phyloP scores from a whole-genome alignment of 148 eudicot genomes.

The Fagopyrum esculentum region DNA sequence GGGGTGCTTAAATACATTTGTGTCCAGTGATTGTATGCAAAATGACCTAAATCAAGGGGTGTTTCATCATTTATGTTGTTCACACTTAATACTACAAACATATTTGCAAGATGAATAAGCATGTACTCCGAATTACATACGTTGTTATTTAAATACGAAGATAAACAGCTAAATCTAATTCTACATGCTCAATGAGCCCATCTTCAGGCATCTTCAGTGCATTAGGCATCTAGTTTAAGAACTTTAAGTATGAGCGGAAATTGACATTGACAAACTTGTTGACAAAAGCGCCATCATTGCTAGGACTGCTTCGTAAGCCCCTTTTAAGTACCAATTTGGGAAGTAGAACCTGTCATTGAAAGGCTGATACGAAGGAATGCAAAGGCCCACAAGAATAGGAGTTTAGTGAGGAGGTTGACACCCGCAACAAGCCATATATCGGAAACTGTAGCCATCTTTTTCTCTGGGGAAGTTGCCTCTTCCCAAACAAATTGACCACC shows the following conservation, averaged over 20 bases:
- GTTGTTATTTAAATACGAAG: constrained; percentile 85
- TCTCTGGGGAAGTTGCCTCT: constrained; percentile 13
- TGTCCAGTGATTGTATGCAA: neutral
- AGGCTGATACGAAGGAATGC: constrained; percentile 89
- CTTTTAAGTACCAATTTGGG: constrained; percentile 90
- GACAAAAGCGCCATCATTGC: constrained; percentile 52
- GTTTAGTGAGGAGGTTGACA: constrained; percentile 59
- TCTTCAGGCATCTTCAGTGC: constrained; percentile 89
- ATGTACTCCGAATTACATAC: constrained; percentile 26
- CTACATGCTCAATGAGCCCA: constrained; percentile 94
- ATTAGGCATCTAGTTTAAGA: constrained; percentile 93
- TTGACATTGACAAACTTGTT: constrained; percentile 76
- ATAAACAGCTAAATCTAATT: constrained; percentile 90
- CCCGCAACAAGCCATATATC: constrained; percentile 83
- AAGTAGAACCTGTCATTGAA: constrained; percentile 95
- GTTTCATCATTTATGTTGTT: neutral
- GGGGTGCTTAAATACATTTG: neutral
- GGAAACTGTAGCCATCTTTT: constrained; percentile 59
- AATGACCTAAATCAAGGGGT: neutral
- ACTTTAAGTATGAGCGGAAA: constrained; percentile 64
- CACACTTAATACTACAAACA: neutral
- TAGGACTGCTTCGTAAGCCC: constrained; percentile 80
- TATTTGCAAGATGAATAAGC: neutral
- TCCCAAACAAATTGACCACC: constrained; percentile 2
- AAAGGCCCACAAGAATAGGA: constrained; percentile 74